Evolutionary conservation across 306 rosid genomes (phyloP), one percentile per base, ranked within the genome.

Genomic region (Cicer bijugum): DNA sequence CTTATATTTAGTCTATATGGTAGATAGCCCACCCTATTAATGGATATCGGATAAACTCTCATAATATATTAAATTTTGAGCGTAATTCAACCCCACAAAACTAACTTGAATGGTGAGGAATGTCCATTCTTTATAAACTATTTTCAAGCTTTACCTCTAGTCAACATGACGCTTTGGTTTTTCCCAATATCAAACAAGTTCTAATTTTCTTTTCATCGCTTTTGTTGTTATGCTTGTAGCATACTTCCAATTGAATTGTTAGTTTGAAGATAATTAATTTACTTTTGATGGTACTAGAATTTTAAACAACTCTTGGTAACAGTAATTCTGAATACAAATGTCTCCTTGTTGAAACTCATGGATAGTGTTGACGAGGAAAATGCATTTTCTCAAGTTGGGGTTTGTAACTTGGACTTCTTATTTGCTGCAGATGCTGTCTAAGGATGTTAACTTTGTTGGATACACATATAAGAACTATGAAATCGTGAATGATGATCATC

Each of bases 401-500:
- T 16, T 75, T 81, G 74, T 84, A 62, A 80, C 78, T 76, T 70
- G 74, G 83, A 52, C 50, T 15, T 80, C 42, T 59, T 64, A 50
- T 74, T 67, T 75, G 59, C 61, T 88, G 88, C 90, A 95, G 99
- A 95, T 95, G 99, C 82, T 95, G 75, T 87, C 97, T 35, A 92
- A 90, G 80, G 99, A 95, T 75, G 82, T 90, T 57, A 95, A 95
- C 89, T 95, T 95, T 42, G 99, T 92, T 61, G 99, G 99, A 7
- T 94, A 94, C 85, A 94, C 99, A 2, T 94, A 88, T 75, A 94
- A 95, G 86, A 95, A 95, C 89, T 89, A 78, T 1, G 97, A 95
- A 81, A 92, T 95, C 47, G 90, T 95, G 79, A 90, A 95, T 53
- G 97, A 91, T 76, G 83, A 87, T 78, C 97, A 95, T 74, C 79